Base-by-base conservation (phyloP, 257 asterid genomes). In the Asclepias syriaca region DNA sequence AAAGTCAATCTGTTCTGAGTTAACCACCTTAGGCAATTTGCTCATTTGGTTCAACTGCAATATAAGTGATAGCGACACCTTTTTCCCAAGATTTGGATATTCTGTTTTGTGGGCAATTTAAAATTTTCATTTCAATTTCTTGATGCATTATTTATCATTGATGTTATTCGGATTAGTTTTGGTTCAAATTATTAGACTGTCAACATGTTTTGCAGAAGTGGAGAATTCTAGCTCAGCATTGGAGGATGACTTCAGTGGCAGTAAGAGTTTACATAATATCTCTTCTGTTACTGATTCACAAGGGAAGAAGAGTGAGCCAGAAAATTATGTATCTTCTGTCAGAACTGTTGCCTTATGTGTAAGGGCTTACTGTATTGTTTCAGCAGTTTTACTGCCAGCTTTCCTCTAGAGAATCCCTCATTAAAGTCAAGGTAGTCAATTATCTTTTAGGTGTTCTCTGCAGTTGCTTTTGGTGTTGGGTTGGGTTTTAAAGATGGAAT, bases 391-490 rank as follows among this genome's bases (percentile, higher is more conserved):
- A 22, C 68, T 65, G 54, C 67, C 37, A 55, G 39, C 53, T 73
- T 70, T 69, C 70, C 68, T 74, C 9, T 14, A 71, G 82, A 80
- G 78, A 79, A 66, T 61, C 74, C 79, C 74, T 76, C 77, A 77
- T 69, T 85, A 84, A 92, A 80, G 79, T 86, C 85, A 77, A 68
- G 83, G 68, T 78, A 86, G 90, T 81, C 77, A 63, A 72, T 74
- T 39, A 58, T 80, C 85, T 72, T 91, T 82, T 90, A 95, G 99
- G 95, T 95, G 81, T 72, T 87, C 60, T 75, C 98, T 37, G 98
- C 99, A 55, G 92, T 95, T 79, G 93, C 85, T 54, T 92, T 95
- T 84, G 99, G 99, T 72, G 83, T 87, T 74, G 97, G 97, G 75
- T 58, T 95, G 81, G 98, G 98, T 77, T 84, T 90, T 78, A 87